phyloP scores from a whole-genome alignment of 371 early-diverging fungal species.

The Choanephora cucurbitarum region DNA sequence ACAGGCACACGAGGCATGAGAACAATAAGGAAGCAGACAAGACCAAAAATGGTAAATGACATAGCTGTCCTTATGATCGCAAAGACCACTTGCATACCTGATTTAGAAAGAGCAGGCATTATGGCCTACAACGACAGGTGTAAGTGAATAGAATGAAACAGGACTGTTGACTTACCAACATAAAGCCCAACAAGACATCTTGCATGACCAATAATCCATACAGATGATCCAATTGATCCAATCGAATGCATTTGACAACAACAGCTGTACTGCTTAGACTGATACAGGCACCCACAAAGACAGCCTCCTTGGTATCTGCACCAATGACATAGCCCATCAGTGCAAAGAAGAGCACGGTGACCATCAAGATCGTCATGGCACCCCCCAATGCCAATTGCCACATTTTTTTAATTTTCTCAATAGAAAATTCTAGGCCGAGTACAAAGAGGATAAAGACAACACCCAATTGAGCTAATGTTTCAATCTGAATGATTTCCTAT shows the following conservation, averaged over 20 bases:
- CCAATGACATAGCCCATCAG: constrained; percentile 43
- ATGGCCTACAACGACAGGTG: constrained; percentile 41
- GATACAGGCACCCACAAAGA: constrained; percentile 58
- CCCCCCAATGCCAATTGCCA: constrained; percentile 58
- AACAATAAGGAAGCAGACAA: constrained; percentile 38
- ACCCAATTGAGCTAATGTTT: constrained; percentile 61
- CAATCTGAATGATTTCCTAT: constrained; percentile 57
- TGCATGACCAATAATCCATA: constrained; percentile 60
- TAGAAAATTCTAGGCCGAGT: constrained; percentile 62
- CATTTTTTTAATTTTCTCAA: constrained; percentile 55
- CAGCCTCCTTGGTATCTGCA: constrained; percentile 44
- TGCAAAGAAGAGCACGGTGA: constrained; percentile 43
- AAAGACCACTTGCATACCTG: constrained; percentile 45
- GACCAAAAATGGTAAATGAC: constrained; percentile 45
- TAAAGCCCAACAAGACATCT: constrained; percentile 62
- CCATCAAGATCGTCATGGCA: constrained; percentile 45
- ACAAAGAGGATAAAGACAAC: constrained; percentile 62
- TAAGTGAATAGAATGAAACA: background rate
- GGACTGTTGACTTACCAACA: constrained; percentile 47
- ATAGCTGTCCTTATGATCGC: constrained; percentile 36
- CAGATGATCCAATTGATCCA: constrained; percentile 49
- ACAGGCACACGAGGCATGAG: constrained; percentile 24
- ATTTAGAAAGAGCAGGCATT: constrained; percentile 56
- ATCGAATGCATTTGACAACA: constrained; percentile 52
- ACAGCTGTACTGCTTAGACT: constrained; percentile 61